Evolutionary conservation across 768 basidiomycete genomes (phyloP).

Genomic region (Lyophyllum shimeji): DNA sequence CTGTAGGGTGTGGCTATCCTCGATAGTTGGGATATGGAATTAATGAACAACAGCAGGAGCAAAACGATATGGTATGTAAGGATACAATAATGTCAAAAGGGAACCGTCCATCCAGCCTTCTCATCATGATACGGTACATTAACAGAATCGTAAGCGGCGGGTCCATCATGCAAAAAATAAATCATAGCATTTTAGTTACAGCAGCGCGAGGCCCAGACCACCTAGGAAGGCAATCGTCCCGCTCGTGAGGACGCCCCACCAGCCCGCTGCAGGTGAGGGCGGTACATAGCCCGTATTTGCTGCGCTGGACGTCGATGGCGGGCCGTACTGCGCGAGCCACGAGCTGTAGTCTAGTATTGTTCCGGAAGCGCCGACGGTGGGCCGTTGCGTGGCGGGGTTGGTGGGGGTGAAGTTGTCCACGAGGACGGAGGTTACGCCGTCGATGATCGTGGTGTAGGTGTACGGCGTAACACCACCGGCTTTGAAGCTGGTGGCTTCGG

Average conservation of each 20-base stretch:
- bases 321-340: conserved; percentile 29
- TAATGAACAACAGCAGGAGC: neutral
- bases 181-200: neutral
- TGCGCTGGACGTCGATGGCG: conserved; percentile 13
- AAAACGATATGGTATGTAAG: neutral
- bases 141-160: neutral
- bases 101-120: neutral
- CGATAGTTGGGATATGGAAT: neutral
- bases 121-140: no score
- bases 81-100: neutral
- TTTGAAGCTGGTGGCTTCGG: conserved; percentile 33
- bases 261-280: neutral
- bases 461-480: conserved; percentile 51
- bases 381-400: conserved; percentile 27
- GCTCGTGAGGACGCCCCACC: neutral
- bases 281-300: neutral
- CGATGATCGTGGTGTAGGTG: conserved; percentile 47
- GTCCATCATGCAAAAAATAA: neutral
- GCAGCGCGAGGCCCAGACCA: neutral
- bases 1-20: neutral
- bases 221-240: neutral
- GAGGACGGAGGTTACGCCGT: conserved; percentile 33
- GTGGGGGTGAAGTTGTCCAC: conserved; percentile 41
- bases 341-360: conserved; percentile 34
- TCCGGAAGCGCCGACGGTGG: conserved; percentile 26